Conservation (phyloP, 2,329 filamentous ascomycete genomes). For the Trichoderma oligosporum region DNA sequence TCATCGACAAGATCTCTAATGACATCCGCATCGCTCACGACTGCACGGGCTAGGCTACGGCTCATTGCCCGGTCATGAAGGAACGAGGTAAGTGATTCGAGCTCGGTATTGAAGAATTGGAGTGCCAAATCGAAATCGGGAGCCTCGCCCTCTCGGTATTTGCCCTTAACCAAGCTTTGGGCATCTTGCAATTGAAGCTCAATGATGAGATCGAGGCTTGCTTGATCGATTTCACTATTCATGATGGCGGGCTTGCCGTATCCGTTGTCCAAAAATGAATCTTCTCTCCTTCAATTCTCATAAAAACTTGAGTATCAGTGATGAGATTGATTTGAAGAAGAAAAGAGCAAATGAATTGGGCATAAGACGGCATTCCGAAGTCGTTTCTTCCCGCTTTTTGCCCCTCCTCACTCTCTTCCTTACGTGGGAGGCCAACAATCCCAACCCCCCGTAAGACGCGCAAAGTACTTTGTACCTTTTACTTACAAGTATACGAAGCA, state of each 20-base stretch:
- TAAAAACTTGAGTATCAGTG: too few relatives aligned
- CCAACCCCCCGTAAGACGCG: too few relatives aligned
- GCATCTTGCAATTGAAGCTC: slow-evolving; percentile 24
- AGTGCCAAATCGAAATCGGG: slow-evolving; percentile 20
- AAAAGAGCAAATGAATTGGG: too few relatives aligned
- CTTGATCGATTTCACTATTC: slow-evolving; percentile 12
- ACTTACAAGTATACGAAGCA: too few relatives aligned
- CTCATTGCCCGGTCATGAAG: slow-evolving; percentile 21
- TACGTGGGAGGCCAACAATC: too few relatives aligned
- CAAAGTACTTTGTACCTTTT: too few relatives aligned
- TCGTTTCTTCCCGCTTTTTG: too few relatives aligned
- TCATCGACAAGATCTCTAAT: slow-evolving; percentile 6
- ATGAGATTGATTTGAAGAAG: too few relatives aligned
- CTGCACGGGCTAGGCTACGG: slow-evolving; percentile 23
- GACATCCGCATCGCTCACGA: slow-evolving; percentile 17
- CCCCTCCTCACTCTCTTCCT: too few relatives aligned
- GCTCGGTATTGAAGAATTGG: slow-evolving; percentile 20
- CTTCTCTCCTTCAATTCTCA: too few relatives aligned
- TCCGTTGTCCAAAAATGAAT: too few relatives aligned
- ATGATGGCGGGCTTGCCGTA: neutral
- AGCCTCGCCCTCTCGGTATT: slow-evolving; percentile 17
- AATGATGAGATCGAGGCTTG: slow-evolving; percentile 22
- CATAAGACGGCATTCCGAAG: too few relatives aligned
- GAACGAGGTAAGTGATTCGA: slow-evolving; percentile 6
- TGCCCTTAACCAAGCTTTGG: slow-evolving; percentile 18